Percentiles rank a stretch among this genome's conserved stretches.
Conservation (phyloP, 1,284 basidiomycete species). For the Trichosporon sp. region DNA sequence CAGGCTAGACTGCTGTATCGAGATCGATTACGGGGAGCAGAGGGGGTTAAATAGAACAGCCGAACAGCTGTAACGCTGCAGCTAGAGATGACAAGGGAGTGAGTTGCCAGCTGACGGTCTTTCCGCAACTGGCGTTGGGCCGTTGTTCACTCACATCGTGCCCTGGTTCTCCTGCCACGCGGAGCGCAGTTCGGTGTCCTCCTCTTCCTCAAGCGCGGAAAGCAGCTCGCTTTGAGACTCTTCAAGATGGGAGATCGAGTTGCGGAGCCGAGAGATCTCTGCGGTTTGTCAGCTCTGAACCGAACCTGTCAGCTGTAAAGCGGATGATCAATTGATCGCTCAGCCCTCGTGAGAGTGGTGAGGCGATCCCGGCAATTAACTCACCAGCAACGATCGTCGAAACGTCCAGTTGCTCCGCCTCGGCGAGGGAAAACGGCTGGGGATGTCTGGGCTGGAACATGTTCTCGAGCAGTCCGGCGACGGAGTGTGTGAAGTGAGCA, state of each 20-base stretch:
- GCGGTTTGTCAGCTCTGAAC: conserved; percentile 24
- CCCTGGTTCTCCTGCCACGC: conserved; percentile 63
- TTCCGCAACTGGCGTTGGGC: too few relatives aligned
- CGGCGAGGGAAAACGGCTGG: conserved; percentile 73
- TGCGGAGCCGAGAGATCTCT: conserved; percentile 75
- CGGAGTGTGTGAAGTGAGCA: background rate
- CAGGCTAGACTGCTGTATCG: too few relatives aligned
- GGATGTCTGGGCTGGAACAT: conserved; percentile 61
- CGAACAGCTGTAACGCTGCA: too few relatives aligned
- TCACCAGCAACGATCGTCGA: conserved; percentile 70
- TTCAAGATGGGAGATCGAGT: conserved; percentile 68
- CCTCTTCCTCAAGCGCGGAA: conserved; percentile 56
- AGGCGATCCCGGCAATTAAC: background rate
- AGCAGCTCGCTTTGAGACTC: conserved; percentile 66
- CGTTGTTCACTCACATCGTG: conserved; percentile 59
- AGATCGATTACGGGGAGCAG: too few relatives aligned
- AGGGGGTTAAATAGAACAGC: too few relatives aligned
- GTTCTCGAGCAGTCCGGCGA: background rate
- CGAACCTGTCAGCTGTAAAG: background rate
- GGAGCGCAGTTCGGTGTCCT: conserved; percentile 58
- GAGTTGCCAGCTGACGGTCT: too few relatives aligned
- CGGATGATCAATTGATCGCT: background rate
- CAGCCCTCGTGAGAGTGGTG: background rate
- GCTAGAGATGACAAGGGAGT: too few relatives aligned
- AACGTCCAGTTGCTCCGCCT: conserved; percentile 69